Evolutionary conservation across 345 rosid species (phyloP), one percentile per base, ranked within the genome.

Genomic region (Turnera subulata): DNA sequence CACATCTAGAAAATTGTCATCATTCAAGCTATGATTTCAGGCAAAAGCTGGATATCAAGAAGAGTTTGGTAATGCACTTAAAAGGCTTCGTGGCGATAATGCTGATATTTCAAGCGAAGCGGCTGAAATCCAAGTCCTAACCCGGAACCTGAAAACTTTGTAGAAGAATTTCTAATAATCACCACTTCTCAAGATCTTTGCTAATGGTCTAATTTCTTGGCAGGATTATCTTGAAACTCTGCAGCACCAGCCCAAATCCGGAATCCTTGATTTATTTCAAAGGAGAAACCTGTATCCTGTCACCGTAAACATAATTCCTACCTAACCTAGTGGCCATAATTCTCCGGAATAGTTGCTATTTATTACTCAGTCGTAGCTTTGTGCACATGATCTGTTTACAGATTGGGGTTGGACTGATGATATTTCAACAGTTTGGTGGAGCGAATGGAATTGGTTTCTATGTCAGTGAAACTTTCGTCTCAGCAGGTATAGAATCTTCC

Each of bases 381-480:
- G n/a, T n/a, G n/a, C n/a, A n/a, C n/a, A n/a, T n/a, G n/a, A n/a
- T n/a, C n/a, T n/a, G n/a, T n/a, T n/a, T n/a, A n/a, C 80, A 92
- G 94, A 92, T 89, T 61, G 97, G 93, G 55, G 93, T 89, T 35
- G 96, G 96, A 59, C 32, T 92, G 61, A 92, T 89, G 98, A 80
- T 83, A 49, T 68, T 74, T 76, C 98, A 92, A 68, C 96, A 92
- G 76, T 83, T 84, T 66, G 98, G 96, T 50, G 98, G 96, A 71
- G 89, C 89, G 67, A 89, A 92, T 4, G 98, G 93, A 43, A 67
- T 89, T 59, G 80, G 91, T 76, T 89, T 93, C 62, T 89, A 93
- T 59, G 61, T 66, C 37, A 78, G 89, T 88, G 57, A 80, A 44
- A 89, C 83, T 62, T 86, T 89, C 23, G 91, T 79, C 75, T 76